Conservation (phyloP, 2,329 filamentous ascomycete genomes). For the Ophiostoma perfectum region DNA sequence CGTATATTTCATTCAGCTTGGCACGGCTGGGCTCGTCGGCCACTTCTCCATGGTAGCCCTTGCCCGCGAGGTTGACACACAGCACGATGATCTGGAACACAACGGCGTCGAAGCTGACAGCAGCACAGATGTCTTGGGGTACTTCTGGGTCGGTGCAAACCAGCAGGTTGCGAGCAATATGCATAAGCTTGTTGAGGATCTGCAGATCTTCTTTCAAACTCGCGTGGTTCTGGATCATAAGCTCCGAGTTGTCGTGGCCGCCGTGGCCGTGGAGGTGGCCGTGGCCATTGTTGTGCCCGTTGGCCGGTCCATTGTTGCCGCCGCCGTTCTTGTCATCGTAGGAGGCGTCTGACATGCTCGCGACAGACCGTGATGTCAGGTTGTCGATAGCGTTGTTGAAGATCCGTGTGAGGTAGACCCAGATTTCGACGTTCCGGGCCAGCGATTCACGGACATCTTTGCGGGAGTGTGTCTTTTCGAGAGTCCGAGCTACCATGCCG, state of each 20-base stretch:
- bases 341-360: constrained; percentile 42
- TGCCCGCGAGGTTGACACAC: constrained; percentile 62
- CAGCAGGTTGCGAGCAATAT: constrained; percentile 59
- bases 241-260: constrained; percentile 52
- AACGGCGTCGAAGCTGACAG: constrained; percentile 60
- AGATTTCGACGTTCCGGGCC: constrained; percentile 58
- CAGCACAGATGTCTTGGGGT: constrained; percentile 60
- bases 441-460: constrained; percentile 58
- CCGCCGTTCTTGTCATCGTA: constrained; percentile 28
- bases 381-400: constrained; percentile 57
- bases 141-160: constrained; percentile 60
- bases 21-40: constrained; percentile 52
- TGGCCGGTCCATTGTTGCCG: neutral
- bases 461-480: constrained; percentile 59
- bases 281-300: constrained; percentile 42
- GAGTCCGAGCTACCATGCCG: constrained; percentile 53
- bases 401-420: constrained; percentile 59
- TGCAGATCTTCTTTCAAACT: constrained; percentile 57
- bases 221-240: constrained; percentile 59
- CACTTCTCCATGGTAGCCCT: constrained; percentile 60
- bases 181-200: constrained; percentile 61
- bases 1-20: constrained; percentile 58
- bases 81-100: constrained; percentile 61
- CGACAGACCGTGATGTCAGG: constrained; percentile 55
- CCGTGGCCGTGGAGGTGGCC: constrained; percentile 16